Conservation (phyloP, 257 asterid species). For the Coffea eugenioides region DNA sequence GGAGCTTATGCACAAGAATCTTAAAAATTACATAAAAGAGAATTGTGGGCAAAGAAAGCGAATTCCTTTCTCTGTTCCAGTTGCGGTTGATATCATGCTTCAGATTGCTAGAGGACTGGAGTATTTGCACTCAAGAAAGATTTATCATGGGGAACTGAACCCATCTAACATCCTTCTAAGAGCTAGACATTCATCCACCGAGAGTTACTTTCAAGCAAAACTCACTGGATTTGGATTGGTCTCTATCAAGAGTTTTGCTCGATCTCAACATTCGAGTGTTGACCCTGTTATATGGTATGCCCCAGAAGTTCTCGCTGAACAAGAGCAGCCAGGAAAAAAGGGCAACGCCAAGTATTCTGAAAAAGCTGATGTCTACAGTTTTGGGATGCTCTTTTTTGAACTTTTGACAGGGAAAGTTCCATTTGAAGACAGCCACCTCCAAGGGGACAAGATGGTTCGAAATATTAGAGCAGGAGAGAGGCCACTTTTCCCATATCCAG, state of each 20-base stretch:
- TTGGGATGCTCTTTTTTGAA: conserved; percentile 82
- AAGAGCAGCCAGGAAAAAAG: conserved; percentile 41
- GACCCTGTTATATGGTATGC: conserved; percentile 77
- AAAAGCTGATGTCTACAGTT: conserved; percentile 85
- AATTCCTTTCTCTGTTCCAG: conserved; percentile 54
- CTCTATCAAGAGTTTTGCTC: conserved; percentile 37
- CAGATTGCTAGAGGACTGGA: conserved; percentile 94
- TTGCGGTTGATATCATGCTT: conserved; percentile 77
- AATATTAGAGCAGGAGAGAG: conserved; percentile 79
- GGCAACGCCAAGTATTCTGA: conserved; percentile 39
- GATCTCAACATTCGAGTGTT: conserved; percentile 25
- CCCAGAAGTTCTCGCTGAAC: conserved; percentile 74
- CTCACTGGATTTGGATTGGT: conserved; percentile 56
- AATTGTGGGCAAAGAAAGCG: conserved; percentile 53
- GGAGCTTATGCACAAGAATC: conserved; percentile 82
- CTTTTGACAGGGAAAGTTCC: conserved; percentile 82
- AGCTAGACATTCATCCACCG: conserved; percentile 43
- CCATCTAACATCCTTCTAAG: conserved; percentile 73
- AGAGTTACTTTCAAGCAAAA: conserved; percentile 57
- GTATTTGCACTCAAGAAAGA: conserved; percentile 64
- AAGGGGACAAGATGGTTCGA: conserved; percentile 74
- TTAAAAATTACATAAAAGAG: conserved; percentile 54
- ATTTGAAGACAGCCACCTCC: conserved; percentile 63
- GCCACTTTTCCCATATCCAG: conserved; percentile 77
- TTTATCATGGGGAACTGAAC: conserved; percentile 70